Percentiles rank a stretch among this genome's conserved stretches.
Evolutionary conservation across 495 filamentous ascomycete genomes (phyloP).

Genomic region (Stereocaulon alpinum): DNA sequence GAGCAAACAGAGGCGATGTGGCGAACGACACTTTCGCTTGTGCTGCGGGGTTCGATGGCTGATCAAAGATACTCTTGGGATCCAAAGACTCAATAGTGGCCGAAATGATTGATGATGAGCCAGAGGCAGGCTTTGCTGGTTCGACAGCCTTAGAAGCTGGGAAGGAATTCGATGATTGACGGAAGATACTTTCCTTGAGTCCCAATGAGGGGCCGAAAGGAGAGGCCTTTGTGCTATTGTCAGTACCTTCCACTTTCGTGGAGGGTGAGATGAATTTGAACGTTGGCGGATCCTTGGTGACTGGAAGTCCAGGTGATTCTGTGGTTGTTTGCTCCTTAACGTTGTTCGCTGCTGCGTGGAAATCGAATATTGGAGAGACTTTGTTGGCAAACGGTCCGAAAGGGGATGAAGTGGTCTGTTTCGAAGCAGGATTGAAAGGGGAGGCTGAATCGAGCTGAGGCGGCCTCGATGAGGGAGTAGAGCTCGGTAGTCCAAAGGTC

Average conservation of each 20-base stretch:
- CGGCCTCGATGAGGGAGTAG: not conserved
- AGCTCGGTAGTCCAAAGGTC: conserved; percentile 5
- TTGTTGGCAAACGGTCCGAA: not conserved
- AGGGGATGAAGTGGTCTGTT: not conserved
- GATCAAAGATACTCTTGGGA: not conserved
- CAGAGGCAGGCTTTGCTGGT: not conserved
- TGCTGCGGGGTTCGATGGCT: not conserved
- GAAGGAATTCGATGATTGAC: conserved; percentile 3
- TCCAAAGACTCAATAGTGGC: not conserved
- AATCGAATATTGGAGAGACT: not conserved
- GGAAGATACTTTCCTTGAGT: not conserved
- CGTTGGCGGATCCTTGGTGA: conserved; percentile 7
- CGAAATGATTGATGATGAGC: not conserved
- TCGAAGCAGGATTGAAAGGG: not conserved
- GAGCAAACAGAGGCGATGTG: conserved; percentile 8
- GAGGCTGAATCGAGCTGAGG: not conserved
- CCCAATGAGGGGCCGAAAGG: not conserved
- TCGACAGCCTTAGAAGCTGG: not conserved
- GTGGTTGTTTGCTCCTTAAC: not conserved
- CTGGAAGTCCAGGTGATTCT: not conserved
- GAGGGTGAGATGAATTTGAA: conserved; percentile 3
- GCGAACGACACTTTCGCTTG: not conserved
- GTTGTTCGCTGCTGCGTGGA: not conserved
- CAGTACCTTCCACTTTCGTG: not conserved
- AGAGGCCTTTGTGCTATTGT: not conserved